These are phyloP conservation scores for Aspergillus baeticus DNA, from an alignment of 495 filamentous ascomycete genomes.

Conservation along the genomic window DNA sequence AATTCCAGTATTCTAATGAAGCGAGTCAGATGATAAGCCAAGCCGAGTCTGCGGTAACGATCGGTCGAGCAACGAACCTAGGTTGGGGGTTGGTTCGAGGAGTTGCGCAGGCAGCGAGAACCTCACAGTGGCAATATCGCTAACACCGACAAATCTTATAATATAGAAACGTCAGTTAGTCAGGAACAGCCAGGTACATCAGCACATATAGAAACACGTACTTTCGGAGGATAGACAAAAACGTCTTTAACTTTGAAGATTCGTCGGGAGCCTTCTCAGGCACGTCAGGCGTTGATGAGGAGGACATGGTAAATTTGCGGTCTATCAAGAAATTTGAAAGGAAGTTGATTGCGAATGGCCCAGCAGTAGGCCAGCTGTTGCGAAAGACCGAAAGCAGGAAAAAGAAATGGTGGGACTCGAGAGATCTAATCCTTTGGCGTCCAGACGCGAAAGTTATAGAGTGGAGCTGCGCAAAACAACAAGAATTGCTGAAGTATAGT, in stretches of 20 bases:
- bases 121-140: conserved; percentile 91
- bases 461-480: neutral
- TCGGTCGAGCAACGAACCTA: conserved; percentile 52
- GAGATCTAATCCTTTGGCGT: conserved; percentile 5
- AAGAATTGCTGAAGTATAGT: neutral
- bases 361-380: conserved; percentile 10
- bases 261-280: conserved; percentile 74
- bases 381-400: neutral
- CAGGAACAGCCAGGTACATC: neutral
- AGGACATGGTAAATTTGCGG: conserved; percentile 28
- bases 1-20: conserved; percentile 89
- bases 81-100: conserved; percentile 90
- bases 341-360: neutral
- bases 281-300: conserved; percentile 21
- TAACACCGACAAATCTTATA: conserved; percentile 82
- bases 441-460: conserved; percentile 9
- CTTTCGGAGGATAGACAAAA: conserved; percentile 80
- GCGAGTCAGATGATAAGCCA: conserved; percentile 17
- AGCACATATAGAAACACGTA: conserved; percentile 37
- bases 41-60: neutral
- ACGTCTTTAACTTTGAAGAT: conserved; percentile 78
- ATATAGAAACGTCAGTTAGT: conserved; percentile 21
- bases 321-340: neutral
- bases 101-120: conserved; percentile 96
- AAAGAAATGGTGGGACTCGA: neutral